A percentile compares a stretch with the other conserved stretches of the same genome.
These are phyloP conservation scores for Penicillium tannophilum DNA, from an alignment of 495 filamentous ascomycete genomes.

Conservation along the genomic window DNA sequence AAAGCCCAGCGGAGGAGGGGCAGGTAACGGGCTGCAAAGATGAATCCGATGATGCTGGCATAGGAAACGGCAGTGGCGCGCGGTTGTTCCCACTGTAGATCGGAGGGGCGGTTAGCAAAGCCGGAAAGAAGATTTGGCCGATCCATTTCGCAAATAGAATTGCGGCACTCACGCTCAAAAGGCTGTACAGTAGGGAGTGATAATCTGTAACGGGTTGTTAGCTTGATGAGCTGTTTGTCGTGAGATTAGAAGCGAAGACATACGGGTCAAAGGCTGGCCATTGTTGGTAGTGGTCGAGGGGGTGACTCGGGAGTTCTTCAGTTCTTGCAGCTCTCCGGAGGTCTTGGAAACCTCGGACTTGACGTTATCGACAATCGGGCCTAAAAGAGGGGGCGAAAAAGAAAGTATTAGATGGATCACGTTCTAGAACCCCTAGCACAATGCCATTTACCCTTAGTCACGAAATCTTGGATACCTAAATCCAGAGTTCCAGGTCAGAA, in stretches of 20 bases:
- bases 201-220: conserved; percentile 57
- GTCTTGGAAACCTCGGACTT: conserved; percentile 74
- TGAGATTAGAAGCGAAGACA: conserved; percentile 18
- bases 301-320: conserved; percentile 69
- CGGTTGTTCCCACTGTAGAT: conserved; percentile 63
- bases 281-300: conserved; percentile 71
- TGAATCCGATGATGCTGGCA: conserved; percentile 68
- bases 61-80: conserved; percentile 88
- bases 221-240: not conserved
- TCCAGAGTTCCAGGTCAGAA: conserved; percentile 21
- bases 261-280: conserved; percentile 85
- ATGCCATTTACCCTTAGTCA: conserved; percentile 36
- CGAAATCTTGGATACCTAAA: conserved; percentile 30
- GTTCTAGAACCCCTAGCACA: conserved; percentile 15
- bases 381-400: conserved; percentile 39
- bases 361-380: conserved; percentile 75
- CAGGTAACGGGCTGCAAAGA: conserved; percentile 88
- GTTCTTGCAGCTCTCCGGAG: conserved; percentile 69
- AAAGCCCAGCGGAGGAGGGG: conserved; percentile 85
- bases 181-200: conserved; percentile 91
- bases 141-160: not conserved
- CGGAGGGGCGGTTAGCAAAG: conserved; percentile 30
- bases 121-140: not conserved
- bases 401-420: conserved; percentile 35
- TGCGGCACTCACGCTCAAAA: conserved; percentile 65